These are phyloP conservation scores for Inga laurina DNA, from an alignment of 306 rosid genomes.

Conservation along the genomic window DNA sequence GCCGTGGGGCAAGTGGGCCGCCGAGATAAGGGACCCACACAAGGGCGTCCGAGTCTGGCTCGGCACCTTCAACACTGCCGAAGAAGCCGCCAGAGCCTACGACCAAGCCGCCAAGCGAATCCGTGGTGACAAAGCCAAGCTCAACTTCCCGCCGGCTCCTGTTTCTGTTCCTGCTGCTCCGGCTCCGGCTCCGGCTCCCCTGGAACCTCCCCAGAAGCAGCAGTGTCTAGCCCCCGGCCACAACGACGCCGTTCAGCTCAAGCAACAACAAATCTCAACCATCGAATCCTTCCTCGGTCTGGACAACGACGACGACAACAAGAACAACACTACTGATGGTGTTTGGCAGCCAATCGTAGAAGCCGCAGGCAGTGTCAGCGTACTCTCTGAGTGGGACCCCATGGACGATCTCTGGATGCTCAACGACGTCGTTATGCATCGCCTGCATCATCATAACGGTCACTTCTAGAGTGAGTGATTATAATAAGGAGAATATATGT, in stretches of 20 bases:
- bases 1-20: slow-evolving; percentile 95
- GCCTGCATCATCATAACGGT: not conserved
- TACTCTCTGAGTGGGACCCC: slow-evolving; percentile 25
- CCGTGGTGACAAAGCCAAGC: slow-evolving; percentile 82
- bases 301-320: slow-evolving; percentile 12
- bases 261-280: slow-evolving; percentile 47
- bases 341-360: slow-evolving; percentile 13
- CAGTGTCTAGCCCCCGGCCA: slow-evolving; percentile 24
- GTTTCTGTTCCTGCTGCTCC: not conserved
- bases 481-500: not conserved
- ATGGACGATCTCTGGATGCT: slow-evolving; percentile 54
- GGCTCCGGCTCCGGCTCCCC: not conserved
- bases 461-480: not conserved
- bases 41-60: slow-evolving; percentile 79
- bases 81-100: slow-evolving; percentile 76
- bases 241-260: slow-evolving; percentile 29
- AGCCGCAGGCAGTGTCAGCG: not conserved
- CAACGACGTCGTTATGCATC: slow-evolving; percentile 47
- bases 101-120: slow-evolving; percentile 75
- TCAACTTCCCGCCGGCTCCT: slow-evolving; percentile 48
- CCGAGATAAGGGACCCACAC: slow-evolving; percentile 81
- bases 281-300: slow-evolving; percentile 61
- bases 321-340: not conserved
- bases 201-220: slow-evolving; percentile 35
- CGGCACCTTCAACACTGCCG: slow-evolving; percentile 70